These are phyloP conservation scores for Fusarium protoensiforme DNA, from an alignment of 2,329 filamentous ascomycete species.

Conservation along the genomic window DNA sequence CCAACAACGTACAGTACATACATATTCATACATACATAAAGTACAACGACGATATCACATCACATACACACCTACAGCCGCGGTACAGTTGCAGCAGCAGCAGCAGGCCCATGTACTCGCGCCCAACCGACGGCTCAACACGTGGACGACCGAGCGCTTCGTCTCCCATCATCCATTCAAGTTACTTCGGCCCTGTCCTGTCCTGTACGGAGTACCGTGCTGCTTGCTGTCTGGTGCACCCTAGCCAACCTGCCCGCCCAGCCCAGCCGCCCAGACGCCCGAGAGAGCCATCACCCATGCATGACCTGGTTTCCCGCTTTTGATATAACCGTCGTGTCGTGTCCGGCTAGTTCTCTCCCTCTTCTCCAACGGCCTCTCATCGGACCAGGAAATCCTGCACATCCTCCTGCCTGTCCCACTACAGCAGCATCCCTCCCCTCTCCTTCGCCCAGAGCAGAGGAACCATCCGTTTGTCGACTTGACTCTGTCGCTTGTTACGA, in stretches of 20 bases:
- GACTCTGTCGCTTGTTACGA: slow-evolving; percentile 28
- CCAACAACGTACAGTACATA: slow-evolving; percentile 19
- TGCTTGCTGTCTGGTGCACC: background rate
- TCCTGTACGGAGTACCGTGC: slow-evolving; percentile 1
- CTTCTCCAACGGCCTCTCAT: slow-evolving; percentile 8
- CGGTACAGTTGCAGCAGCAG: slow-evolving; percentile 23
- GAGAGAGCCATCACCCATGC: slow-evolving; percentile 27
- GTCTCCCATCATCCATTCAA: slow-evolving; percentile 25
- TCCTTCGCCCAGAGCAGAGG: background rate
- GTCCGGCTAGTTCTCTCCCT: slow-evolving; percentile 22
- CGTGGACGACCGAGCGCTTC: slow-evolving; percentile 41
- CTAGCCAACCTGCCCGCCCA: slow-evolving; percentile 14
- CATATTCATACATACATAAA: slow-evolving; percentile 16
- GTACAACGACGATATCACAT: slow-evolving; percentile 21
- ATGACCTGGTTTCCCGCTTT: slow-evolving; percentile 29
- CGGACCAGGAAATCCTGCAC: background rate
- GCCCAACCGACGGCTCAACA: slow-evolving; percentile 43
- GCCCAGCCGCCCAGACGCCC: slow-evolving; percentile 26
- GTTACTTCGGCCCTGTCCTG: slow-evolving; percentile 13
- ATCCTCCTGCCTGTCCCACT: slow-evolving; percentile 2
- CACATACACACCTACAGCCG: slow-evolving; percentile 23
- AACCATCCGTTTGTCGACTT: slow-evolving; percentile 12
- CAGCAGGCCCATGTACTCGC: slow-evolving; percentile 36
- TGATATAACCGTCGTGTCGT: slow-evolving; percentile 40
- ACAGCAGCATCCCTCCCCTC: background rate